Evolutionary conservation across 805 yeast genomes (phyloP).

Genomic region (Metschnikowia bowlesiae): DNA sequence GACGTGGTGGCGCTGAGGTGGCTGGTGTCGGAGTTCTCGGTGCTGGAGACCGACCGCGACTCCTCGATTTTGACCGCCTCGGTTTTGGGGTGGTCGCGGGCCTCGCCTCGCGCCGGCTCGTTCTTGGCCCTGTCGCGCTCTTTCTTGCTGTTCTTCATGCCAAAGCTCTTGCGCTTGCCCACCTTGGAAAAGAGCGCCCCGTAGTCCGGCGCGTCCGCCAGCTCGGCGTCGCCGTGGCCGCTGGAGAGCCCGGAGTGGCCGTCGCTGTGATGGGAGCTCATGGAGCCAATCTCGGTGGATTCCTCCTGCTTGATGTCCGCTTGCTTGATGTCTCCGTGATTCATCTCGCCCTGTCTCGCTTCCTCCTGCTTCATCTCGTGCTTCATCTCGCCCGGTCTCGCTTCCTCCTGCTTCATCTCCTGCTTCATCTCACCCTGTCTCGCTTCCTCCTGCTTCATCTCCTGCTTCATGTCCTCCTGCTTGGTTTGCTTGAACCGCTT

Average conservation of each 20-base stretch:
- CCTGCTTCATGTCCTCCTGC: constrained; percentile 10
- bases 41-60: constrained; percentile 9
- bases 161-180: constrained; percentile 36
- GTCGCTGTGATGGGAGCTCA: not conserved
- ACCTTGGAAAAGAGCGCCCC: constrained; percentile 42
- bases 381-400: too few relatives aligned
- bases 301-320: constrained; percentile 13
- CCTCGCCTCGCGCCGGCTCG: too few relatives aligned
- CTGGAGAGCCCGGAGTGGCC: not conserved
- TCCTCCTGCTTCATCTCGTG: too few relatives aligned
- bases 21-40: constrained; percentile 15
- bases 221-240: not conserved
- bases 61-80: not conserved
- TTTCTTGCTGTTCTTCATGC: constrained; percentile 16
- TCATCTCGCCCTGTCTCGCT: too few relatives aligned
- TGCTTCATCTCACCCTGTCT: too few relatives aligned
- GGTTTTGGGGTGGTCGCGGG: not conserved
- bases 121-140: constrained; percentile 9
- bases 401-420: too few relatives aligned
- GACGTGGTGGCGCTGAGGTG: constrained; percentile 7
- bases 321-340: too few relatives aligned
- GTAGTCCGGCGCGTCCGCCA: constrained; percentile 33
- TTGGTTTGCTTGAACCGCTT: constrained; percentile 32
- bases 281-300: constrained; percentile 4
- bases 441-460: too few relatives aligned